These are phyloP conservation scores for Candolleomyces efflorescens DNA, from an alignment of 768 basidiomycete genomes.

Conservation along the genomic window DNA sequence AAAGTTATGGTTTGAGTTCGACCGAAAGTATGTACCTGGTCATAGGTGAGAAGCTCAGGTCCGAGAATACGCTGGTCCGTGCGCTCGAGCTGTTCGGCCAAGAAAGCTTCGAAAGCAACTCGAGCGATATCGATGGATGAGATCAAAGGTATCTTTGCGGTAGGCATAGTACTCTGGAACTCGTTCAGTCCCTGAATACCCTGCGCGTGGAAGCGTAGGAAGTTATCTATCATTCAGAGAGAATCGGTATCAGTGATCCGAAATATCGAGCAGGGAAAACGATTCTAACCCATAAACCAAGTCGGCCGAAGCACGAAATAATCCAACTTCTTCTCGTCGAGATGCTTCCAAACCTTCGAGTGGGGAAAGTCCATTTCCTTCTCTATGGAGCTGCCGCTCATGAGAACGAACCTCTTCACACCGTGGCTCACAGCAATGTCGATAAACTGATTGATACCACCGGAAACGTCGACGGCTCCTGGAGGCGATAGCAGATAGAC, in stretches of 20 bases:
- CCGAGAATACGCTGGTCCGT: slow-evolving; percentile 19
- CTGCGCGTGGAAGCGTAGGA: neutral
- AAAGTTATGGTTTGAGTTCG: neutral
- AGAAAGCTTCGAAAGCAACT: slow-evolving; percentile 19
- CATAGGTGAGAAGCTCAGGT: slow-evolving; percentile 22
- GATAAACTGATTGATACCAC: neutral
- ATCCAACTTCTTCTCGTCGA: slow-evolving; percentile 12
- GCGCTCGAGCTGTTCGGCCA: slow-evolving; percentile 14
- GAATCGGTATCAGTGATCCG: neutral
- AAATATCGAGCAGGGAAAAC: neutral
- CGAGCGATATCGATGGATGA: slow-evolving; percentile 22
- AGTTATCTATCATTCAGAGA: neutral
- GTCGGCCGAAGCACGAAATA: slow-evolving; percentile 21
- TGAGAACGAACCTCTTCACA: slow-evolving; percentile 1
- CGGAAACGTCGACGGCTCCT: neutral
- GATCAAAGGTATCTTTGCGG: slow-evolving; percentile 18
- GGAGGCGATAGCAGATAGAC: neutral
- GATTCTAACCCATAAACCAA: slow-evolving; percentile 20
- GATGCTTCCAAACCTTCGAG: neutral
- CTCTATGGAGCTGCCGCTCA: slow-evolving; percentile 19
- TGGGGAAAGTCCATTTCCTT: neutral
- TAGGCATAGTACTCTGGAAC: slow-evolving; percentile 14
- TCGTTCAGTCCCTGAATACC: slow-evolving; percentile 5
- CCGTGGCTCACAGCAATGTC: neutral
- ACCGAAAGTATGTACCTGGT: slow-evolving; percentile 15